Base-by-base conservation (phyloP, 805 yeast genomes). In the Priceomyces melissophilus region DNA sequence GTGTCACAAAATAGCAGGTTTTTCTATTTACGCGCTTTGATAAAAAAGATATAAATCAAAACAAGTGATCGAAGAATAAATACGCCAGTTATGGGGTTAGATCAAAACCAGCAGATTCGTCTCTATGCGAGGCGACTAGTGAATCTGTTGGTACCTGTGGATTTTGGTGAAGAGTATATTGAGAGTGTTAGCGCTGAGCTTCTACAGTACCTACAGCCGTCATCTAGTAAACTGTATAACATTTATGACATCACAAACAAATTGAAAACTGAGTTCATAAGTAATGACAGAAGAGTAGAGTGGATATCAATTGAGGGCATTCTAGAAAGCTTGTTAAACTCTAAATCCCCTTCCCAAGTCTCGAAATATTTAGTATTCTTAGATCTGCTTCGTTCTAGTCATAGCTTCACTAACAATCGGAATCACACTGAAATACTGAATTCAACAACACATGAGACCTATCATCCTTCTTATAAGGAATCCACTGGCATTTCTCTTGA, bases 341-440 rank as follows among this genome's bases (percentile, higher is more conserved):
- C 54, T 17, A 61, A 55, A 30, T 50, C 62, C 16, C 40, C 49
- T 3, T 68, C 63, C 3, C 65, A 69, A 23, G 57, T 67, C 11
- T 54, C 61, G 14, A 60, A 53, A 17, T 71, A 71, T 44, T 50
- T 73, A 39, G 49, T 51, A 10, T 62, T 65, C 38, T 53, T 73
- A 23, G 52, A 55, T 32, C 40, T 55, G 10, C 47, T 57, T 26
- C 29, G 32, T n/a, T 8, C 25, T 20, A 20, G 8, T 20, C 25
- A 20, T 5, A 20, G 8, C 7, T 20, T 20, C 25, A 20, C 4
- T 20, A 4, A 20, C 25, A 20, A 4, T 4, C 25, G 8, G 8
- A 20, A 20, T 20, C 7, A 20, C 12, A 35, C 38, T 11, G 37
- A 39, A 30, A 32, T 23, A 25, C 25, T 37, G 10, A 23, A 38